Evolutionary conservation across 140 eudicot species (phyloP).

Genomic region (Senecio squalidus): DNA sequence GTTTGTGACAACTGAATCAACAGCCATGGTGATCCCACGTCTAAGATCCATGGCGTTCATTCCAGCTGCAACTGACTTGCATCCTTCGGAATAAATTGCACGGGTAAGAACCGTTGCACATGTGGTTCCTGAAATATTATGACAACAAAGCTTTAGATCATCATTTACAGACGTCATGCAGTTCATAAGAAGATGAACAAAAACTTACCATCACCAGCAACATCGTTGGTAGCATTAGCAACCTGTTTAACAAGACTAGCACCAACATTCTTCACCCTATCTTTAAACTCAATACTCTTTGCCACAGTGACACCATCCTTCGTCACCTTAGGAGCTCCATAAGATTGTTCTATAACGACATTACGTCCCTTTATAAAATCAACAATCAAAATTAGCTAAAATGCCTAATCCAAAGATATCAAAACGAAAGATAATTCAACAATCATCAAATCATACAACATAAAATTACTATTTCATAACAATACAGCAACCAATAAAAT

Average conservation of each 20-base stretch:
- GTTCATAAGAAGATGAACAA: neutral
- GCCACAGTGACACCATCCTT: slow-evolving; percentile 68
- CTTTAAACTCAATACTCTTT: slow-evolving; percentile 53
- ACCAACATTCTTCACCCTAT: slow-evolving; percentile 48
- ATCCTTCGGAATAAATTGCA: slow-evolving; percentile 74
- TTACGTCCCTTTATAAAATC: slow-evolving; percentile 41
- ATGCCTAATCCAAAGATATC: neutral
- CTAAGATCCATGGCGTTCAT: slow-evolving; percentile 94
- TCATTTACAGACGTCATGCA: too few species aligned
- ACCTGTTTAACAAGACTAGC: slow-evolving; percentile 67
- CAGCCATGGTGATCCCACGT: slow-evolving; percentile 68
- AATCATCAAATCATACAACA: neutral
- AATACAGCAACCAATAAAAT: neutral
- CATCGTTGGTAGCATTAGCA: slow-evolving; percentile 65
- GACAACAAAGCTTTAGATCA: neutral
- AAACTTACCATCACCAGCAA: slow-evolving; percentile 51
- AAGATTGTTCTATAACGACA: slow-evolving; percentile 59
- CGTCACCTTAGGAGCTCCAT: slow-evolving; percentile 58
- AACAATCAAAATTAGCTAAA: slow-evolving; percentile 5
- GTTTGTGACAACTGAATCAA: slow-evolving; percentile 60
- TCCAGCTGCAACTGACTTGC: slow-evolving; percentile 89
- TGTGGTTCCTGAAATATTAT: slow-evolving; percentile 63
- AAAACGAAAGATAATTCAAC: neutral
- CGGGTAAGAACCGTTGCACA: slow-evolving; percentile 87
- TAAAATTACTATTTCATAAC: neutral